Evolutionary conservation across 2,329 filamentous ascomycete species (phyloP).

Genomic region (Exophiala sideris): DNA sequence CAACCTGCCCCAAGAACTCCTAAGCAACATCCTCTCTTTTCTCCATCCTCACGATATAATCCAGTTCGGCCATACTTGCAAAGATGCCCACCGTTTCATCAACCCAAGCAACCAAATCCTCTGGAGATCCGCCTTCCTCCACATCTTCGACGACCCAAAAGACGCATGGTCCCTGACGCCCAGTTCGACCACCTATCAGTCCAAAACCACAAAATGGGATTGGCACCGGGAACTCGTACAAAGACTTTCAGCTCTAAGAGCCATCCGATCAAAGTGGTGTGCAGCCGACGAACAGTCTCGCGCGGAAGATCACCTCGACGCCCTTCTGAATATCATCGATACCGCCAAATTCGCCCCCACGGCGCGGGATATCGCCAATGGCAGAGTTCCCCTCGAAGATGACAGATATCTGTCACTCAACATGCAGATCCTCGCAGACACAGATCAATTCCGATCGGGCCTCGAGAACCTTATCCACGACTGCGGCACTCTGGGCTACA

Average conservation of each 20-base stretch:
- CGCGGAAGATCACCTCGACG: conserved; percentile 9
- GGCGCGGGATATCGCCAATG: conserved; percentile 16
- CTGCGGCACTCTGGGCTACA: neutral
- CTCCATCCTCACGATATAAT: conserved; percentile 16
- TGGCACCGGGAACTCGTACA: conserved; percentile 23
- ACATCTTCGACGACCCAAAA: conserved; percentile 27
- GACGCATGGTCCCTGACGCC: conserved; percentile 23
- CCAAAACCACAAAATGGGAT: conserved; percentile 11
- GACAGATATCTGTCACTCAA: conserved; percentile 24
- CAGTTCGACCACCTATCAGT: neutral
- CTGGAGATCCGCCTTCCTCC: conserved; percentile 26
- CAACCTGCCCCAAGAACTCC: conserved; percentile 24
- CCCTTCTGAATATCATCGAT: conserved; percentile 26
- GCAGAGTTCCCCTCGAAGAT: conserved; percentile 17
- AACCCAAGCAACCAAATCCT: conserved; percentile 22
- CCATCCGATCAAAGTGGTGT: conserved; percentile 5
- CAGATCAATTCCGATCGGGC: conserved; percentile 9
- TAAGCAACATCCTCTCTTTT: conserved; percentile 21
- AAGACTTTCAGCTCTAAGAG: conserved; percentile 14
- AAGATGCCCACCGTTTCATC: conserved; percentile 15
- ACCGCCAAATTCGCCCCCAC: conserved; percentile 24
- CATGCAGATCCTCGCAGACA: conserved; percentile 17
- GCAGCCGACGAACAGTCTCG: neutral
- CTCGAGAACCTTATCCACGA: conserved; percentile 23
- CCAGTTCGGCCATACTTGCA: conserved; percentile 21